Base-by-base conservation (phyloP, 2,329 filamentous ascomycete species). In the Alternaria longipes region DNA sequence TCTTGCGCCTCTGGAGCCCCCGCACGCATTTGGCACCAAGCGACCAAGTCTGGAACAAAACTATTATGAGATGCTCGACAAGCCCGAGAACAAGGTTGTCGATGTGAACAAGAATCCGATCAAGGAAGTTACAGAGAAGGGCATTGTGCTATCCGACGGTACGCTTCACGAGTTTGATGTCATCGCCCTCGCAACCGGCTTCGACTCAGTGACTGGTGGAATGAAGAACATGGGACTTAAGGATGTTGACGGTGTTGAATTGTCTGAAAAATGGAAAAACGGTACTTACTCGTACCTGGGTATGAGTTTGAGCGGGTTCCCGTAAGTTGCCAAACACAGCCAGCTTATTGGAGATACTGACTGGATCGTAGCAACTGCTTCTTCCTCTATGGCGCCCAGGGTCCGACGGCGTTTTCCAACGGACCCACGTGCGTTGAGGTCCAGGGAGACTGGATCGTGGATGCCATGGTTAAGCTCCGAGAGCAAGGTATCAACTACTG, bases 21-120 rank as follows among this genome's bases (percentile, higher is more conserved):
- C 80, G 0, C 81, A 84, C 60, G 75, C 80, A 0, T 84, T 81
- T 54, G 82, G 82, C 9, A 81, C 80, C 16, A 84, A 84, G 72
- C 72, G 82, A n/a, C 80, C 81, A 8, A 79, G 75, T 38, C 74
- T 84, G 2, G 82, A 84, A 66, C 81, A 83, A 56, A 77, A 81
- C 65, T 84, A 77, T 62, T 84, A 83, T 52, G 81, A 84, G 65
- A 73, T 80, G 64, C 70, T 83, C 12, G 79, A 83, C 64, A 74
- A 69, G 36, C 76, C 78, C 5, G 76, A 83, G 58, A 81, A 82
- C 51, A 73, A 76, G 22, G 75, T 83, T 16, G 71, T 83, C 34
- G 77, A 83, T 60, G 74, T 82, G 53, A 80, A 80, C 50, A 75
- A 78, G 59, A 79, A 74, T 1, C 80, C 81, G 0, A 80, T 83